Base-by-base conservation (phyloP, 352 stramenopile genomes). In the Globisporangium cylindrosporum region DNA sequence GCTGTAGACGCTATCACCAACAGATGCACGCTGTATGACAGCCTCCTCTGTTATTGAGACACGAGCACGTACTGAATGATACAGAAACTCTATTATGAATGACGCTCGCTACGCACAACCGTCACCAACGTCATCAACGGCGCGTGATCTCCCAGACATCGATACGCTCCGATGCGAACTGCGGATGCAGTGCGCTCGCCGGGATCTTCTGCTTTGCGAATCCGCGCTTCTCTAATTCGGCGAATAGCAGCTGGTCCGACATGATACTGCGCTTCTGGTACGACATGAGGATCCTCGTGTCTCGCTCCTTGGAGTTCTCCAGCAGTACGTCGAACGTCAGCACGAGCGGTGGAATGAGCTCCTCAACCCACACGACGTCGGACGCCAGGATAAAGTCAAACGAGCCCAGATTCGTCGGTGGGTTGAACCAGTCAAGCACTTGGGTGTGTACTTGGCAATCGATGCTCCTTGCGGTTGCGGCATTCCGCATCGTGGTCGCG, bases 331-430 rank as follows among this genome's bases (percentile, higher is more conserved):
- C 75, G 43, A 98, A 82, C 0, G 91, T 95, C 18, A 68, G 20
- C 20, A 97, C 91, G 22, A 98, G 85, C 34, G 92, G 88, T 3
- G 75, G 67, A 32, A 97, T 94, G 46, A 97, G 85, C 64, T 92
- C 78, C 53, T 95, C 80, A 20, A 97, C 77, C 91, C 92, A 98
- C 43, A 98, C 91, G 57, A 98, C 91, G 70, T 97, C 92, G 8
- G 92, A 94, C 27, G 89, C 90, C 27, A 98, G 58, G 32, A 98
- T 75, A 22, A 96, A 67, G 64, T 97, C 88, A 29, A 97, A 70
- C 34, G 81, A 65, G 24, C 77, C 82, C 15, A 92, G 62, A n/a
- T 91, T 64, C 4, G 57, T 76, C 3, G 71, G 75, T 15, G 84
- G 81, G 14, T 77, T 53, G 64, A 92, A 93, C 88, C 86, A 94